phyloP scores from a whole-genome alignment of 2,329 filamentous ascomycete species.

The Sporothrix pallida region DNA sequence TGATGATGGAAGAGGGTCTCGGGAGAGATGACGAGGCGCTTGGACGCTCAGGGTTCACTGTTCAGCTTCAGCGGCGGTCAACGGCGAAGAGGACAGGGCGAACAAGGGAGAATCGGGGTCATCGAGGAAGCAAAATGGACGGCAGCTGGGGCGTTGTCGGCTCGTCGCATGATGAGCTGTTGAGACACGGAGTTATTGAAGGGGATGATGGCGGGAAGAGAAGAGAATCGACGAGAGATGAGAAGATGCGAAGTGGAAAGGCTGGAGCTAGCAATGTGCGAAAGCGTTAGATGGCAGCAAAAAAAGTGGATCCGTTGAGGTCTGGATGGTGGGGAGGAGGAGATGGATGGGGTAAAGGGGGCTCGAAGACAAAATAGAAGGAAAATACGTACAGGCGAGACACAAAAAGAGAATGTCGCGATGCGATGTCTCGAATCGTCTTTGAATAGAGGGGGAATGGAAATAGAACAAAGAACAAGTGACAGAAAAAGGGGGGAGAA shows the following conservation, averaged over 20 bases:
- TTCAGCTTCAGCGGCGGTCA: conserved; percentile 13
- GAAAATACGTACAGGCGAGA: not conserved
- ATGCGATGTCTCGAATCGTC: not conserved
- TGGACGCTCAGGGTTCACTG: not conserved
- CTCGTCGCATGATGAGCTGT: conserved; percentile 33
- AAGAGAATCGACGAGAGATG: not conserved
- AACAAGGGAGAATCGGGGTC: not conserved
- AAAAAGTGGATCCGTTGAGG: conserved; percentile 13
- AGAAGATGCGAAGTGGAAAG: conserved; percentile 6
- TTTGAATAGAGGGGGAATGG: no score
- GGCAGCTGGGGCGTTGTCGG: conserved; percentile 26
- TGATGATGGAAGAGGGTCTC: not conserved
- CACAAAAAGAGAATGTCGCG: not conserved
- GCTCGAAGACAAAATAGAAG: not conserved
- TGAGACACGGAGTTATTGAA: not conserved
- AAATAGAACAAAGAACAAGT: not conserved
- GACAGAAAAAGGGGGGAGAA: not conserved
- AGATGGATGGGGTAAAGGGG: conserved; percentile 17
- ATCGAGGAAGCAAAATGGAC: conserved; percentile 31
- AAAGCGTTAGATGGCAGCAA: conserved; percentile 16
- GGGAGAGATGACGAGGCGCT: not conserved
- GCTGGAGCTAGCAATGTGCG: conserved; percentile 27
- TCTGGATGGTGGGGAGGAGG: conserved; percentile 23
- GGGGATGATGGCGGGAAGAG: not conserved
- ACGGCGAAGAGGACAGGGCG: conserved; percentile 14